phyloP scores from a whole-genome alignment of 805 yeast genomes.

The Metschnikowia gelsemii region DNA sequence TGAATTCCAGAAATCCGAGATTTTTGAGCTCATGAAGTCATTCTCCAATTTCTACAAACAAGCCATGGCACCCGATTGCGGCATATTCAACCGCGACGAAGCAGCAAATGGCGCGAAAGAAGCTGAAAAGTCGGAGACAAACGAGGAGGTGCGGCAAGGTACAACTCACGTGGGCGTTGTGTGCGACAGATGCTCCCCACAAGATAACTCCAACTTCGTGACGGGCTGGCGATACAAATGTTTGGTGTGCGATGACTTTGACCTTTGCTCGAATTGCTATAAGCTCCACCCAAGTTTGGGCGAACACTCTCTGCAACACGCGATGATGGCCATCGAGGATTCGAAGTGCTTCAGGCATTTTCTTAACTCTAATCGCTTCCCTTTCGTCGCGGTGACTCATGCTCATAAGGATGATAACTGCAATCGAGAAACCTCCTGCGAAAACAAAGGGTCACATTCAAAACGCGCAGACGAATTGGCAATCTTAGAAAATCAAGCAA shows the following conservation, averaged over 20 bases:
- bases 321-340: slow-evolving; percentile 18
- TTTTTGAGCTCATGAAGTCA: slow-evolving; percentile 16
- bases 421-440: background rate
- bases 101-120: background rate
- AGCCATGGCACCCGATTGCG: slow-evolving; percentile 7
- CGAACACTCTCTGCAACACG: slow-evolving; percentile 14
- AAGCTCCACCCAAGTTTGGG: background rate
- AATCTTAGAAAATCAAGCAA: background rate
- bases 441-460: background rate
- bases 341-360: slow-evolving; percentile 5
- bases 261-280: slow-evolving; percentile 18
- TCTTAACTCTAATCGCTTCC: background rate
- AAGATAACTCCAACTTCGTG: slow-evolving; percentile 7
- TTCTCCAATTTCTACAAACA: slow-evolving; percentile 11
- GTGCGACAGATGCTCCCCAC: slow-evolving; percentile 39
- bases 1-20: slow-evolving; percentile 17
- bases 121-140: background rate
- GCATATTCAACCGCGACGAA: background rate
- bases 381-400: background rate
- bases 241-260: slow-evolving; percentile 17
- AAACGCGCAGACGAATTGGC: background rate
- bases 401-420: background rate
- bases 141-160: slow-evolving; percentile 1
- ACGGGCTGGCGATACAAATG: slow-evolving; percentile 20
- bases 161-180: slow-evolving; percentile 27